Evolutionary conservation across 1,284 basidiomycete species (phyloP), one percentile per base, ranked within the genome.

Genomic region (Irpex sp.): DNA sequence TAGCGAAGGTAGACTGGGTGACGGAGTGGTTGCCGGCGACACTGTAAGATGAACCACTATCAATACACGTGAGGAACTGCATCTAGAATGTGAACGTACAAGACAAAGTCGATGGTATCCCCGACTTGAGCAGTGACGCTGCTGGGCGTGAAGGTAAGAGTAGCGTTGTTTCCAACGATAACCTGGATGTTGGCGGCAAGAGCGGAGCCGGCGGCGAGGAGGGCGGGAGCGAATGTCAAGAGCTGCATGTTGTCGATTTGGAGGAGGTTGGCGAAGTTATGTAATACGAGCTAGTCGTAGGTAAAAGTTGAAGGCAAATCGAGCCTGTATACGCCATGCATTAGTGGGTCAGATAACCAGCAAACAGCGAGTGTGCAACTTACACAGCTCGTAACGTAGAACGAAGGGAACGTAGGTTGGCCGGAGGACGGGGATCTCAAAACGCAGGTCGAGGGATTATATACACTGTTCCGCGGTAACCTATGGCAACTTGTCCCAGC

Each of bases 1-100:
- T 66, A 19, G 73, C 73, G 69, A 87, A 88, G 10, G 81, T 79
- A n/a, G 84, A 85, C 72, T 86, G 84, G 14, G 83, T 85, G 63
- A 83, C 79, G 54, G 81, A 81, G 69, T 77, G 76, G 72, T 77
- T 77, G 70, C 74, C 74, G 61, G 74, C 64, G 58, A 68, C 28
- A 70, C 71, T 73, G 61, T 28, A 54, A 36, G 18, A 14, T 10
- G 10, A 54, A 16, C 16, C 8, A 18, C n/a, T 18, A 14, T 35
- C 28, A 35, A 28, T 14, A 33, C n/a, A 18, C 51, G 18, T 39
- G 21, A 28, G 39, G 5, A n/a, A 1, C 35, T 6, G 19, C 45
- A n/a, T 51, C 12, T 37, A 45, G 28, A 28, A 54, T 14, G 42
- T 28, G n/a, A 23, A 47, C 79, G 62, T 64, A 80, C 79, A 82